These are phyloP conservation scores for Kentomonas sorsogonicus DNA, from an alignment of 208 protist species.

Conservation along the genomic window DNA sequence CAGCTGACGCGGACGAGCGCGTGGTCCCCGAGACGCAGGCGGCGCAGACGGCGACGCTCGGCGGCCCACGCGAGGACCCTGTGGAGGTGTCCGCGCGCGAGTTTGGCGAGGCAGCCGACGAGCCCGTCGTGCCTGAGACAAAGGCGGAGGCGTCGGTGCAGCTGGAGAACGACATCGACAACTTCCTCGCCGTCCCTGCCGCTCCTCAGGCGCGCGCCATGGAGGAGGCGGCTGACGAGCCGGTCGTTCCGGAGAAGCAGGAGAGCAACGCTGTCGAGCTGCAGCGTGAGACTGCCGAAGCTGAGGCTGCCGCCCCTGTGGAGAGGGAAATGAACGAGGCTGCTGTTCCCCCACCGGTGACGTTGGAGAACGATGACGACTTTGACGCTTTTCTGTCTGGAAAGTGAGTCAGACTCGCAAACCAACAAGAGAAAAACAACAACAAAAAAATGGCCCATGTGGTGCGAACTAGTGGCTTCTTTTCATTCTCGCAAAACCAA, in stretches of 20 bases:
- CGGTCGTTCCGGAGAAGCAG: neutral
- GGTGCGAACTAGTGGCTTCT: neutral
- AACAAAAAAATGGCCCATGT: too few species aligned
- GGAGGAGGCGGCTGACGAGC: constrained; percentile 6
- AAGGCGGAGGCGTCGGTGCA: too few species aligned
- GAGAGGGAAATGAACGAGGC: neutral
- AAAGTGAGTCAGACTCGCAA: too few species aligned
- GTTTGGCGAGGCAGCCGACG: too few species aligned
- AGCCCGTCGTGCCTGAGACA: too few species aligned
- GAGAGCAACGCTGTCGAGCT: neutral
- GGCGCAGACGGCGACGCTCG: neutral
- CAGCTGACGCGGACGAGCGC: neutral
- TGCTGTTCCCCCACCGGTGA: neutral
- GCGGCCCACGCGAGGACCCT: too few species aligned
- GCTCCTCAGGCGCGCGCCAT: neutral
- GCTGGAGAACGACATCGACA: too few species aligned
- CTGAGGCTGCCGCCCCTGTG: neutral
- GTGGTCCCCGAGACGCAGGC: neutral
- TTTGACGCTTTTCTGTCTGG: constrained; percentile 84
- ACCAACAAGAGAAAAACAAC: constrained; percentile 6
- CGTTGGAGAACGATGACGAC: constrained; percentile 43
- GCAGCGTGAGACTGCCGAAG: constrained; percentile 3
- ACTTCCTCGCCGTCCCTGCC: too few species aligned
- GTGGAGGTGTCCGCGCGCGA: too few species aligned
- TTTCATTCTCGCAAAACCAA: neutral